These are phyloP conservation scores for Epichloe sibirici DNA, from an alignment of 2,329 filamentous ascomycete genomes.

Conservation along the genomic window DNA sequence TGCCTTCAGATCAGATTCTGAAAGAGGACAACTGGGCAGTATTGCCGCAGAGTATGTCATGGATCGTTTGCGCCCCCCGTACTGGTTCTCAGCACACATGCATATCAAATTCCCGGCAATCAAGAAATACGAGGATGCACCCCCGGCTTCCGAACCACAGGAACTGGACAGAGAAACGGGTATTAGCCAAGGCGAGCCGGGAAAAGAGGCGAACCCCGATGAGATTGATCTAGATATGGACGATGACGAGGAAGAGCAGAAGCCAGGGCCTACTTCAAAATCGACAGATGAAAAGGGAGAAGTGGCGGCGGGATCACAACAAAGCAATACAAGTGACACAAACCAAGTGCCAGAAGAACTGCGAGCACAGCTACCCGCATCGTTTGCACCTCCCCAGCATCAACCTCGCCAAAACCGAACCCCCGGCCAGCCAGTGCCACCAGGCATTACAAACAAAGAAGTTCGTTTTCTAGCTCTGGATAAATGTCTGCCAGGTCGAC, in stretches of 20 bases:
- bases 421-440: constrained; percentile 52
- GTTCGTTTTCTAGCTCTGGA: constrained; percentile 84
- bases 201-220: constrained; percentile 40
- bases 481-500: constrained; percentile 70
- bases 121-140: constrained; percentile 37
- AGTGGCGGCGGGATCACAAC: neutral
- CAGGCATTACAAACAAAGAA: constrained; percentile 61
- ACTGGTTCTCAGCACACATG: constrained; percentile 92
- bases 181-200: neutral
- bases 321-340: constrained; percentile 2
- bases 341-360: constrained; percentile 47
- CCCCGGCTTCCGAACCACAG: neutral
- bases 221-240: constrained; percentile 60
- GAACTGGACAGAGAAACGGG: neutral
- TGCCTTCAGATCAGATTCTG: constrained; percentile 64
- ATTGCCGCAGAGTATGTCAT: constrained; percentile 69
- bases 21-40: constrained; percentile 64
- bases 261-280: neutral
- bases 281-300: neutral
- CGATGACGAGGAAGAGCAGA: constrained; percentile 20
- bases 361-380: constrained; percentile 62
- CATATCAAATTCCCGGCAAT: constrained; percentile 76
- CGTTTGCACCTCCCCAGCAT: constrained; percentile 43
- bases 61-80: constrained; percentile 63
- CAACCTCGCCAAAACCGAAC: constrained; percentile 22